Evolutionary conservation across 495 filamentous ascomycete species (phyloP).

Genomic region (Darksidea phi): DNA sequence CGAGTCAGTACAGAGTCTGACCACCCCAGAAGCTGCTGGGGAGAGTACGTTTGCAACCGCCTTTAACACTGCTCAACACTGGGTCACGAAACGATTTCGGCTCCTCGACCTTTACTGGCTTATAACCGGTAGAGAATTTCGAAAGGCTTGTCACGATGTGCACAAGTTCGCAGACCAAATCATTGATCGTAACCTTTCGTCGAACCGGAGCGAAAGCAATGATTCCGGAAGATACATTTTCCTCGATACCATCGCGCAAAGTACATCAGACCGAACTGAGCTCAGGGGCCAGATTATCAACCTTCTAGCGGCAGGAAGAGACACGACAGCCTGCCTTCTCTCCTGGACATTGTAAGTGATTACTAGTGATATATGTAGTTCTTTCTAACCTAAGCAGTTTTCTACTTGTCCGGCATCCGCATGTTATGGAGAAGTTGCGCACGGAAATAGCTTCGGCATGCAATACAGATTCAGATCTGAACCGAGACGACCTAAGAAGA

Average conservation of each 20-base stretch:
- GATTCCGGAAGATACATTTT: constrained; percentile 26
- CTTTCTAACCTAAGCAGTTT: constrained; percentile 61
- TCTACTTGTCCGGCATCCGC: constrained; percentile 46
- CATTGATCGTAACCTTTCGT: constrained; percentile 35
- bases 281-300: constrained; percentile 39
- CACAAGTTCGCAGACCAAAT: constrained; percentile 44
- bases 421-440: constrained; percentile 27
- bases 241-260: constrained; percentile 24
- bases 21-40: constrained; percentile 15
- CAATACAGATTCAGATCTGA: constrained; percentile 38
- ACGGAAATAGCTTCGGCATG: constrained; percentile 7
- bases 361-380: neutral
- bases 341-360: constrained; percentile 14
- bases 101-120: constrained; percentile 45
- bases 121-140: constrained; percentile 41
- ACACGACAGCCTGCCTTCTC: constrained; percentile 55
- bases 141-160: constrained; percentile 44
- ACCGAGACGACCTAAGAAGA: constrained; percentile 42
- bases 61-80: constrained; percentile 46
- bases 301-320: constrained; percentile 56
- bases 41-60: constrained; percentile 42
- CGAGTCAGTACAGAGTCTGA: constrained; percentile 38
- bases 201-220: constrained; percentile 19
- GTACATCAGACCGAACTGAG: constrained; percentile 40
- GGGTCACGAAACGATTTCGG: constrained; percentile 45